Evolutionary conservation across 495 filamentous ascomycete species (phyloP).

Genomic region (Penicillium coprophilum): DNA sequence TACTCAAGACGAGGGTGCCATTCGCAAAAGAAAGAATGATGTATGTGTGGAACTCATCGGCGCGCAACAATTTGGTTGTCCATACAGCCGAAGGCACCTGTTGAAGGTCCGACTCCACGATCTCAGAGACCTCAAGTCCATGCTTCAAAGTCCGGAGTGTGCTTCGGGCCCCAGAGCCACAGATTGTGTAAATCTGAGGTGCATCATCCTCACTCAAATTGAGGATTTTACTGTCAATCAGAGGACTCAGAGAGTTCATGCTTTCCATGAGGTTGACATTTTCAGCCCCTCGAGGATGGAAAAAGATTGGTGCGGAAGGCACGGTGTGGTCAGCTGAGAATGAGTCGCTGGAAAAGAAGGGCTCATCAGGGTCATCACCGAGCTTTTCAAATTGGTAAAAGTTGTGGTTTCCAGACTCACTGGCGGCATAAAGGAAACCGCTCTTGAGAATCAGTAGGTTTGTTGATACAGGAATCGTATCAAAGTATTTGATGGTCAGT

Average conservation of each 20-base stretch:
- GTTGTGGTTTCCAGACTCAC: constrained; percentile 88
- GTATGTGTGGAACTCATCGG: constrained; percentile 82
- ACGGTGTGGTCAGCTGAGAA: constrained; percentile 72
- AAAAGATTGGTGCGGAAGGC: constrained; percentile 73
- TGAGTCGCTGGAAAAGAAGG: constrained; percentile 77
- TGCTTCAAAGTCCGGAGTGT: constrained; percentile 89
- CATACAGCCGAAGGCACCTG: constrained; percentile 85
- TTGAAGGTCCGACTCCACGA: constrained; percentile 87
- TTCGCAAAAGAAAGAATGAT: constrained; percentile 70
- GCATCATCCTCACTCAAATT: constrained; percentile 91
- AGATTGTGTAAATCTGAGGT: constrained; percentile 92
- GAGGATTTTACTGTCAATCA: constrained; percentile 84
- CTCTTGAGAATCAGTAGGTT: constrained; percentile 91
- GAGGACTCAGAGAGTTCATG: constrained; percentile 85
- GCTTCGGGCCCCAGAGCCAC: constrained; percentile 83
- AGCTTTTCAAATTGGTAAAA: constrained; percentile 98
- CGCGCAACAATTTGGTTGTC: constrained; percentile 85
- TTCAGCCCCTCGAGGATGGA: constrained; percentile 73
- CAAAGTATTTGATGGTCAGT: constrained; percentile 96
- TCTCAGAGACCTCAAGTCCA: constrained; percentile 88
- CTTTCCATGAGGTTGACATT: constrained; percentile 84
- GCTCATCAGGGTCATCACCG: constrained; percentile 92
- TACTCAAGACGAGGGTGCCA: constrained; percentile 81
- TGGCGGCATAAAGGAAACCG: constrained; percentile 90
- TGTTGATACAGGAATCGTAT: constrained; percentile 86